Evolutionary conservation across 2,329 filamentous ascomycete species (phyloP).

Genomic region (Geosmithia putterillii): DNA sequence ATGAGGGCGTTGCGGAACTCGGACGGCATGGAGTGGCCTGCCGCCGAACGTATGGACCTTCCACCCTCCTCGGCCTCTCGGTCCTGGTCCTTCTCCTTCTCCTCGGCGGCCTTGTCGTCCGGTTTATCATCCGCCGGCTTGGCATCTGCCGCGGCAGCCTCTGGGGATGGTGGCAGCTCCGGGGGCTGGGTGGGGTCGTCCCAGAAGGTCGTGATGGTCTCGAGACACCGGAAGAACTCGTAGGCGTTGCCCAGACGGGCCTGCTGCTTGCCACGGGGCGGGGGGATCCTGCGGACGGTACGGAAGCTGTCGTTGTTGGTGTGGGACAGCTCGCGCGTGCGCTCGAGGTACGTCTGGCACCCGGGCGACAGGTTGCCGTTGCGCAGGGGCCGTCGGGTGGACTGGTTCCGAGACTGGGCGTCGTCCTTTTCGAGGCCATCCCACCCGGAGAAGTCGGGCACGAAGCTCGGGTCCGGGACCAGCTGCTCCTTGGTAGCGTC

Average conservation of each 20-base stretch:
- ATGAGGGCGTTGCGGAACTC: slow-evolving; percentile 46
- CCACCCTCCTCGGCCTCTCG: slow-evolving; percentile 7
- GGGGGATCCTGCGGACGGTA: slow-evolving; percentile 44
- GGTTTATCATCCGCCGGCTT: not conserved
- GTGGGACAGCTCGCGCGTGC: slow-evolving; percentile 42
- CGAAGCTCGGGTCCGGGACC: slow-evolving; percentile 37
- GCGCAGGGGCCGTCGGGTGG: slow-evolving; percentile 33
- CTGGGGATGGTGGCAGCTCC: slow-evolving; percentile 18
- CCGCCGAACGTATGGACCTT: slow-evolving; percentile 25
- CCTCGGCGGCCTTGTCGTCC: not conserved
- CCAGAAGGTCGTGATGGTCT: slow-evolving; percentile 47
- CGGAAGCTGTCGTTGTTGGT: slow-evolving; percentile 48
- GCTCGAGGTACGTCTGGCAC: slow-evolving; percentile 44
- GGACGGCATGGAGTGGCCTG: slow-evolving; percentile 43
- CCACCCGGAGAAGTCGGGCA: slow-evolving; percentile 43
- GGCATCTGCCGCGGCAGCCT: slow-evolving; percentile 5
- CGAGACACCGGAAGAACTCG: slow-evolving; percentile 53
- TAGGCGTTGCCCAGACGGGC: slow-evolving; percentile 50
- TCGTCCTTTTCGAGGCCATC: slow-evolving; percentile 34
- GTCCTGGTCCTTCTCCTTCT: slow-evolving; percentile 2
- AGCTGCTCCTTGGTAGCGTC: slow-evolving; percentile 35
- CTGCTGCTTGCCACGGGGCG: slow-evolving; percentile 37
- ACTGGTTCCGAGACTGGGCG: slow-evolving; percentile 32
- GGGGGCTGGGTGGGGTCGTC: slow-evolving; percentile 39
- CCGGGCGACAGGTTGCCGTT: slow-evolving; percentile 45